Evolutionary conservation across 2,329 filamentous ascomycete genomes (phyloP).

Genomic region (Colletotrichum karsti): DNA sequence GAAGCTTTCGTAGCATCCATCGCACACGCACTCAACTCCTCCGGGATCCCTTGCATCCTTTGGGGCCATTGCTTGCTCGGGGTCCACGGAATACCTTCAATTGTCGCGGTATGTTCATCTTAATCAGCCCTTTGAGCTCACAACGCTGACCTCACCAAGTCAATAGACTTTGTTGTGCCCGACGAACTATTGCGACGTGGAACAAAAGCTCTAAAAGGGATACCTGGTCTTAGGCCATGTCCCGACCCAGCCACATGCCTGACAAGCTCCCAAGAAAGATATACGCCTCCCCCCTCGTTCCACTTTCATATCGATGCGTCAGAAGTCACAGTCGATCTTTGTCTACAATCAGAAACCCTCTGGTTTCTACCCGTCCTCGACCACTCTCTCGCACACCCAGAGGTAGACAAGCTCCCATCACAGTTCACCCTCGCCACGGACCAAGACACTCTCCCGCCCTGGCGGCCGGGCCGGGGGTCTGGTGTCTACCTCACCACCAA

Average conservation of each 20-base stretch:
- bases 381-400: conserved; percentile 16
- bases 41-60: conserved; percentile 32
- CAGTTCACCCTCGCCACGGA: conserved; percentile 34
- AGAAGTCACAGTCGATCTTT: conserved; percentile 33
- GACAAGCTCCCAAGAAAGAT: conserved; percentile 25
- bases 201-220: conserved; percentile 14
- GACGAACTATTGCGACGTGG: conserved; percentile 28
- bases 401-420: conserved; percentile 15
- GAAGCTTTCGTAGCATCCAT: conserved; percentile 28
- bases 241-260: conserved; percentile 22
- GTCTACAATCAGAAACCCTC: conserved; percentile 33
- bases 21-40: conserved; percentile 29
- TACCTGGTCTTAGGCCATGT: conserved; percentile 25
- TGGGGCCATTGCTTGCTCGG: conserved; percentile 34
- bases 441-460: conserved; percentile 30
- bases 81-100: conserved; percentile 33
- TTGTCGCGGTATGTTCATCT: conserved; percentile 25
- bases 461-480: conserved; percentile 29
- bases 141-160: conserved; percentile 25
- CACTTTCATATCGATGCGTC: conserved; percentile 18
- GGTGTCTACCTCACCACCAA: conserved; percentile 20
- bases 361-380: conserved; percentile 35
- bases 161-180: conserved; percentile 33
- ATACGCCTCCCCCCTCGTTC: conserved; percentile 28
- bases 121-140: background rate